These are phyloP conservation scores for Immersiella caudata DNA, from an alignment of 495 filamentous ascomycete species.

Conservation along the genomic window DNA sequence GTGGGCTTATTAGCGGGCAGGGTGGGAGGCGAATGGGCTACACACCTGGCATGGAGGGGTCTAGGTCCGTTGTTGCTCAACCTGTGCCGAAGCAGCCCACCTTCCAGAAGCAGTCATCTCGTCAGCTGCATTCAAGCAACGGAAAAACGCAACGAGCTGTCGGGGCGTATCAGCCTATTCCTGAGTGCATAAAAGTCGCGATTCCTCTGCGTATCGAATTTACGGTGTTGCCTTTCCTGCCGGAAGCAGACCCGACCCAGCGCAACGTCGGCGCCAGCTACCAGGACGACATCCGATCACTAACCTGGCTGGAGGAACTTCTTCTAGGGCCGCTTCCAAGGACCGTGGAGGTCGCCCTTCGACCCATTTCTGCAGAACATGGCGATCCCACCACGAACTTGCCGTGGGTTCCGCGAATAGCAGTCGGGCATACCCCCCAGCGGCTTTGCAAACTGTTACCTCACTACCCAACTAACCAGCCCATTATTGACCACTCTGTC, in stretches of 20 bases:
- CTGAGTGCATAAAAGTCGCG: neutral
- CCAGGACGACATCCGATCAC: neutral
- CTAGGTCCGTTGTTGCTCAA: neutral
- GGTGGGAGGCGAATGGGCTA: neutral
- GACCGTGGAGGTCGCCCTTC: neutral
- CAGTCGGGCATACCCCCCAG: neutral
- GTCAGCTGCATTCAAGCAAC: conserved; percentile 9
- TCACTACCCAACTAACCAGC: neutral
- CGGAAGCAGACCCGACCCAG: neutral
- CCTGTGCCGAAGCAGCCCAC: conserved; percentile 11
- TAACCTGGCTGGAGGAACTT: neutral
- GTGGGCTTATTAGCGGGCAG: neutral
- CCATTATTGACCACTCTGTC: conserved; percentile 7
- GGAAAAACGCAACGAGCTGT: neutral
- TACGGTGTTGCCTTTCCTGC: neutral
- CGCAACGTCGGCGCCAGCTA: neutral
- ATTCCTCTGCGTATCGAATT: neutral
- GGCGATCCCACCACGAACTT: conserved; percentile 2
- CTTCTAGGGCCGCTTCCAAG: too few species aligned
- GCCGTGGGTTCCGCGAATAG: conserved; percentile 5
- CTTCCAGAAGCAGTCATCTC: neutral
- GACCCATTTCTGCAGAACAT: neutral
- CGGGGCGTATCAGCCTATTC: conserved; percentile 8
- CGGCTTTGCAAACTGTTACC: neutral
- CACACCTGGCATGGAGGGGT: conserved; percentile 1